These are phyloP conservation scores for Microstegium vimineum DNA, from an alignment of 176 grass and related monocot species.

Conservation along the genomic window DNA sequence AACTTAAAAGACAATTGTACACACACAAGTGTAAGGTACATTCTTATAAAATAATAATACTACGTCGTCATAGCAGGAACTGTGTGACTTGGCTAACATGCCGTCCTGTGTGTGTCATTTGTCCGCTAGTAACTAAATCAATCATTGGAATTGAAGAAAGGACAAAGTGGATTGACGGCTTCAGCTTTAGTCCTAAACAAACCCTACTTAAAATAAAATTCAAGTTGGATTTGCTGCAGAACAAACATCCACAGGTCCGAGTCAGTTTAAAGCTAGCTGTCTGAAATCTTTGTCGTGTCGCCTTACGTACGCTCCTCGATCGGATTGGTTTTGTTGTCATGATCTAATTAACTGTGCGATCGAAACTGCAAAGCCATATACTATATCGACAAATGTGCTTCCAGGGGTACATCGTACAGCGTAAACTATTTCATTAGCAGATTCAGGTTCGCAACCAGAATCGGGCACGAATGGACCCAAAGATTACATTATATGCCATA, in stretches of 20 bases:
- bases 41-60: no score
- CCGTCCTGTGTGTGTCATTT: not conserved
- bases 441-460: not conserved
- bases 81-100: no score
- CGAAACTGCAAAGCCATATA: not conserved
- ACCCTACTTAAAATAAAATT: no score
- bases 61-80: no score
- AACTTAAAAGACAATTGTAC: no score
- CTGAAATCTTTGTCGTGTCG: not conserved
- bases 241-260: constrained; percentile 3
- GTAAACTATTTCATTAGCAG: not conserved
- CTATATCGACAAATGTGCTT: constrained; percentile 33
- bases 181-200: not conserved
- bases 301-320: not conserved
- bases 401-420: constrained; percentile 2
- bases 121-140: constrained; percentile 12
- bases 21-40: no score
- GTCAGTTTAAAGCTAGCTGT: not conserved
- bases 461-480: constrained; percentile 14
- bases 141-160: not conserved
- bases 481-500: no score
- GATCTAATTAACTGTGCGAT: not conserved
- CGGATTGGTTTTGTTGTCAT: constrained; percentile 10
- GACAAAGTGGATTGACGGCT: constrained; percentile 14
- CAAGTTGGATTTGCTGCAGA: constrained; percentile 6